Evolutionary conservation across 768 basidiomycete species (phyloP), one percentile per base, ranked within the genome.

Genomic region (Serpula lacrymans): DNA sequence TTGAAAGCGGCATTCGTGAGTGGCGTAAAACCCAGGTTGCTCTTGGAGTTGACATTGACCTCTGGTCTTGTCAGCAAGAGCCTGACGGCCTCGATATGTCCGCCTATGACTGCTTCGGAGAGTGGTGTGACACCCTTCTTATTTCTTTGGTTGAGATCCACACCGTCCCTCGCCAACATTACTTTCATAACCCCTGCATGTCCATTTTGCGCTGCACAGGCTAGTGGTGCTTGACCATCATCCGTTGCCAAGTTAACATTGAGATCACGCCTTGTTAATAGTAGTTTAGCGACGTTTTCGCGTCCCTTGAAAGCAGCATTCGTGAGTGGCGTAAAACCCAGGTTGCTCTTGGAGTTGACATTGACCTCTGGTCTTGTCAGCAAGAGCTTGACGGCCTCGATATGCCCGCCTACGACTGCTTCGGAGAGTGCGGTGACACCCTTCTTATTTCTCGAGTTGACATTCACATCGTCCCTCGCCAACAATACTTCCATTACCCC

Each of bases 181-280:
- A 48, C 13, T 21, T 17, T 23, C 30, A 48, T 38, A 2, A 39
- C 30, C 11, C 17, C 36, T 23, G 34, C 26, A 24, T 48, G 37
- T 5, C 47, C 47, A 41, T 46, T 35, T 22, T 9, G 16, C 8
- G 47, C 47, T 18, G 44, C 44, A 18, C 22, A 40, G 6, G 31
- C 24, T 18, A 48, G 32, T 29, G 46, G 45, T 7, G 36, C 34
- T 26, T 38, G 11, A 22, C 36, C 43, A 12, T 41, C 17, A 29
- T 28, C 16, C 9, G 33, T 40, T 21, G 24, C 24, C 17, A 25
- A 3, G 22, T 43, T 36, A 1, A 43, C 44, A 23, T 34, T 17
- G 11, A 46, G 17, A 26, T 36, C 45, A 17, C 20, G 13, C 23
- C 24, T 23, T 13, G 6, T 22, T 28, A 45, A 20, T 13, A 45